Evolutionary conservation across 768 basidiomycete genomes (phyloP).

Genomic region (Coprinellus micaceus): DNA sequence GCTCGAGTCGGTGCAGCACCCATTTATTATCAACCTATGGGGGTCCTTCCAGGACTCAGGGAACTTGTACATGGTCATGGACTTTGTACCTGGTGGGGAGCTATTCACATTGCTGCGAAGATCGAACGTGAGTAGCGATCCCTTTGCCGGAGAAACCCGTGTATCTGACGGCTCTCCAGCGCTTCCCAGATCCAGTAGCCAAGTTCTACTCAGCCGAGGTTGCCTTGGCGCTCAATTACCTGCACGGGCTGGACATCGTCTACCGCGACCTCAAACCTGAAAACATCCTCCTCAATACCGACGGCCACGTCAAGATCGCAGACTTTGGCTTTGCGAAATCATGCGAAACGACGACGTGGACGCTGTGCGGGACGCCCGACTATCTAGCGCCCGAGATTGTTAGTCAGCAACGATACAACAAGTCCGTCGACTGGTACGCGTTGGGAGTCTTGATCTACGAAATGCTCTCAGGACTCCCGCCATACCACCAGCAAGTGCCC

Average conservation of each 20-base stretch:
- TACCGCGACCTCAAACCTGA: conserved; percentile 98
- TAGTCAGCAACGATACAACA: conserved; percentile 84
- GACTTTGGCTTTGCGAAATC: conserved; percentile 96
- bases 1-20: conserved; percentile 80
- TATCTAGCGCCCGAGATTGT: conserved; percentile 93
- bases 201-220: conserved; percentile 98
- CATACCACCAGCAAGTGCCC: conserved; percentile 84
- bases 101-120: conserved; percentile 89
- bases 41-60: conserved; percentile 88
- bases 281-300: conserved; percentile 88
- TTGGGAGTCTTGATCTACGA: conserved; percentile 96
- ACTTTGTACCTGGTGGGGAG: conserved; percentile 94
- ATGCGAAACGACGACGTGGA: conserved; percentile 87
- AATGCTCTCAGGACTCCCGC: conserved; percentile 94
- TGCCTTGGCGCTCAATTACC: conserved; percentile 84
- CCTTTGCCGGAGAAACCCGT: conserved; percentile 12
- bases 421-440: conserved; percentile 98
- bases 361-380: conserved; percentile 92
- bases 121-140: conserved; percentile 63
- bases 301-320: conserved; percentile 95
- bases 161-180: conserved; percentile 37
- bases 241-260: conserved; percentile 85
- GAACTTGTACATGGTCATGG: conserved; percentile 98
- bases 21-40: conserved; percentile 96
- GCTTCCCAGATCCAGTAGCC: conserved; percentile 95